Evolutionary conservation across 441 rosid genomes (phyloP), one percentile per base, ranked within the genome.

Genomic region (Populus tomentosa): DNA sequence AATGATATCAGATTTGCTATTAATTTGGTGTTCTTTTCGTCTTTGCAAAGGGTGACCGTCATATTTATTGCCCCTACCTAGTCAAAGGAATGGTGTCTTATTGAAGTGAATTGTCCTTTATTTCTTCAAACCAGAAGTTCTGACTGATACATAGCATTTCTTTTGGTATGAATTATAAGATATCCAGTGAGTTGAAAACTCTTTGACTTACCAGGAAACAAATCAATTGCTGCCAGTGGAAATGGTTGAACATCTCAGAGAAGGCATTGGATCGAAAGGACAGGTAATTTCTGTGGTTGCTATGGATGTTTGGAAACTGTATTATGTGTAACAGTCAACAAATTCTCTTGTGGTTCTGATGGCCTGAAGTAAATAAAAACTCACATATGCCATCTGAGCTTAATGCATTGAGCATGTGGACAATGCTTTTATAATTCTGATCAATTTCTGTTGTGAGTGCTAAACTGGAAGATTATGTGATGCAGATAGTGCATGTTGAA

Each of bases 401-500:
- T 21, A 40, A 53, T 59, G 16, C 63, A 69, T 42, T 36, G 36
- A 53, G 67, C 56, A 36, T 76, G 18, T 62, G 28, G 35, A 26
- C 68, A 50, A 69, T 65, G 64, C 70, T 63, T 75, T 62, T 28
- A 63, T 30, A 35, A 32, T 35, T 20, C 70, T 79, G 72, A 75
- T 71, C 40, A 74, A 77, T 69, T 69, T 46, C 50, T 75, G 23
- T 75, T 59, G 42, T 75, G 61, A 80, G 69, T 23, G 71, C 81
- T 82, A 77, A 66, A 53, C 74, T 68, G 13, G 74, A 75, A 73
- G 63, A 66, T 84, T 82, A 59, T 78, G 38, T 67, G 81, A 61
- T 81, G 87, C 89, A 95, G 99, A 85, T 95, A 14, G 95, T 90
- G 84, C 98, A 94, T 77, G 88, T 96, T 73, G 91, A 90, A 85